Base-by-base conservation (phyloP, 2,329 filamentous ascomycete genomes). In the Verticillium klebahnii region DNA sequence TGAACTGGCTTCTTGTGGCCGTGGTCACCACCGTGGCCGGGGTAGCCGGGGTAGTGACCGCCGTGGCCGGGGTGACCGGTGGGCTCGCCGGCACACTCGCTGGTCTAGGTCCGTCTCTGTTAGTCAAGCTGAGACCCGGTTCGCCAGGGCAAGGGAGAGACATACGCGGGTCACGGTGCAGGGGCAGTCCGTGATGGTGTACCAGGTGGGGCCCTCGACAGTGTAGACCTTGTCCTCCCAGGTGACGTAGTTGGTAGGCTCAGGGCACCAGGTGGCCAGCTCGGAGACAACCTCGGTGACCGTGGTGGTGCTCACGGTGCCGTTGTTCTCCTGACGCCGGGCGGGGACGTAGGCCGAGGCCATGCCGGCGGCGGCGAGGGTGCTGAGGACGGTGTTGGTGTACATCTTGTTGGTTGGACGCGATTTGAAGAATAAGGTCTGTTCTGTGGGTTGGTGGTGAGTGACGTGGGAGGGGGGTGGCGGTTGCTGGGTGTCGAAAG, bases 101-200 rank as follows among this genome's bases (percentile, higher is more conserved):
- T 52, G 45, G 45, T 52, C 45, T 52, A 14, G 8, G 19, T 52
- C n/a, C 23, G 45, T 11, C 45, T n/a, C 23, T 52, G 45, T 52
- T 29, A 52, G 19, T 52, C 5, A 52, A 11, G 19, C 45, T 19
- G 19, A 23, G 34, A 52, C 3, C 19, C 7, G 11, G 45, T 11
- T 5, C 39, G 39, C 11, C n/a, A 52, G 45, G 45, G 45, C n/a
- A 25, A 17, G 56, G 52, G 17, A 34, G 15, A 2, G 14, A 60
- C 63, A 60, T 50, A 65, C 63, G 25, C 56, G 64, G 14, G 58
- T 40, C 58, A 60, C 45, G 55, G 81, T 83, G 77, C 82, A 84
- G 62, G 81, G 80, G 73, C 82, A 85, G 71, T 84, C 75, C 40
- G 77, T 79, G 61, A 88, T 80, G 68, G 82, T 85, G 66, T 86